Evolutionary conservation across 305 asterid species (phyloP).

Genomic region (Solanum aculeatissimum): DNA sequence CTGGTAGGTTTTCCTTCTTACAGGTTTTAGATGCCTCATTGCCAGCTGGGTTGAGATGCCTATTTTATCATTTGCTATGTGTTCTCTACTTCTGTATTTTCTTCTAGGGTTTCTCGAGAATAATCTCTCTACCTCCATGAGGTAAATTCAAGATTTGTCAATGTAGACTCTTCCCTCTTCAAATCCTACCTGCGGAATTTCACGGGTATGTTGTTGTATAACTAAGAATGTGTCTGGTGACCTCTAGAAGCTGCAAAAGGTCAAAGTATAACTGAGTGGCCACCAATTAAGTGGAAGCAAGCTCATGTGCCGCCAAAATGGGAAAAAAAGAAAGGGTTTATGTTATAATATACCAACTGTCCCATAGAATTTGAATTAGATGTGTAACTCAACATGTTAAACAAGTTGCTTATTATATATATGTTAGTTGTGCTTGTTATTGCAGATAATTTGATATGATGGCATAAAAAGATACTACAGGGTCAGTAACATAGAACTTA

Average conservation of each 20-base stretch:
- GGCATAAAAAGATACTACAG: not conserved
- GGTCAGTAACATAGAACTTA: not conserved
- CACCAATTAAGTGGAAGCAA: not conserved
- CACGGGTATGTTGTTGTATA: not conserved
- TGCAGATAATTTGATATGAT: not conserved
- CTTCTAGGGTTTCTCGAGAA: not conserved
- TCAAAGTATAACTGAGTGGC: not conserved
- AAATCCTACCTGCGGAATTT: not conserved
- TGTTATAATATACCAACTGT: not conserved
- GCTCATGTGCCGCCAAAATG: not conserved
- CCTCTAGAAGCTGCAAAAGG: not conserved
- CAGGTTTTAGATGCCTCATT: not conserved
- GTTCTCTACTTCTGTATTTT: not conserved
- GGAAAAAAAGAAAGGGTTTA: not conserved
- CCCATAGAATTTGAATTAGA: not conserved
- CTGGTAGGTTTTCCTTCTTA: not conserved
- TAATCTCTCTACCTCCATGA: not conserved
- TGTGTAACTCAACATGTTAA: not conserved
- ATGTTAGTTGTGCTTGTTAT: not conserved
- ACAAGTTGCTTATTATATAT: not conserved
- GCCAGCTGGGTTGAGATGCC: not conserved
- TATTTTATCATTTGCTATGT: not conserved
- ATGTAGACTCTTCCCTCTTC: not conserved
- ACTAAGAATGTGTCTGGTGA: not conserved
- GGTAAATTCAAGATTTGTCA: not conserved